Evolutionary conservation across 2,329 filamentous ascomycete species (phyloP).

Genomic region (Hymenoscyphus scutula): DNA sequence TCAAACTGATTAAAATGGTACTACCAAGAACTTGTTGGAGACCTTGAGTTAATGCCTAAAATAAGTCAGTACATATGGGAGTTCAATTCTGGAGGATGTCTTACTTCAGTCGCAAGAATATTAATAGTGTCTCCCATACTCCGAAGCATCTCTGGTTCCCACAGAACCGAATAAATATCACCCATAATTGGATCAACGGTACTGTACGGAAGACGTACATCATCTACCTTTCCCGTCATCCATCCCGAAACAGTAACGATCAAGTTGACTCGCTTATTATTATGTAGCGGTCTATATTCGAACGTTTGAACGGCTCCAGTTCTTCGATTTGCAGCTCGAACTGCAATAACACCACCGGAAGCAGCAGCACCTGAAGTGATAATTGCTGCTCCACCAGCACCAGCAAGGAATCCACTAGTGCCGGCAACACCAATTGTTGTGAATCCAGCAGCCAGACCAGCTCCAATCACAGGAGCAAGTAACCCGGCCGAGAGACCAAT

Average conservation of each 20-base stretch:
- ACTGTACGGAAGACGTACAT: conserved; percentile 91
- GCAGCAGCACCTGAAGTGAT: conserved; percentile 88
- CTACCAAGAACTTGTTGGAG: conserved; percentile 92
- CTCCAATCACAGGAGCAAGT: conserved; percentile 89
- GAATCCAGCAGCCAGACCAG: conserved; percentile 89
- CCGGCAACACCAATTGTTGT: conserved; percentile 92
- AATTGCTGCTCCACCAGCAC: conserved; percentile 86
- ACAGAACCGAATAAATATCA: conserved; percentile 92
- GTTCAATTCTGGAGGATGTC: conserved; percentile 27
- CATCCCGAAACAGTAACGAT: conserved; percentile 94
- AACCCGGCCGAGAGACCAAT: conserved; percentile 93
- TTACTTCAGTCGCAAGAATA: conserved; percentile 92
- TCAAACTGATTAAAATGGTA: conserved; percentile 82
- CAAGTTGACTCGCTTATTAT: conserved; percentile 95
- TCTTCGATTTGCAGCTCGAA: conserved; percentile 78
- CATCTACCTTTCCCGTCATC: conserved; percentile 98
- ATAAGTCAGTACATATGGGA: conserved; percentile 30
- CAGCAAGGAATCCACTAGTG: conserved; percentile 84
- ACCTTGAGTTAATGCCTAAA: conserved; percentile 86
- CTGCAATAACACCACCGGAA: conserved; percentile 82
- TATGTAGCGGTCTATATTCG: conserved; percentile 93
- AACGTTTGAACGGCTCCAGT: conserved; percentile 94
- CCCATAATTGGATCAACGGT: conserved; percentile 98
- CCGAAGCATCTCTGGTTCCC: conserved; percentile 96
- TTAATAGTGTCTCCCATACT: conserved; percentile 99